Evolutionary conservation across 2,329 filamentous ascomycete species (phyloP), one percentile per base, ranked within the genome.

Genomic region (Mollisiaceae sp.): DNA sequence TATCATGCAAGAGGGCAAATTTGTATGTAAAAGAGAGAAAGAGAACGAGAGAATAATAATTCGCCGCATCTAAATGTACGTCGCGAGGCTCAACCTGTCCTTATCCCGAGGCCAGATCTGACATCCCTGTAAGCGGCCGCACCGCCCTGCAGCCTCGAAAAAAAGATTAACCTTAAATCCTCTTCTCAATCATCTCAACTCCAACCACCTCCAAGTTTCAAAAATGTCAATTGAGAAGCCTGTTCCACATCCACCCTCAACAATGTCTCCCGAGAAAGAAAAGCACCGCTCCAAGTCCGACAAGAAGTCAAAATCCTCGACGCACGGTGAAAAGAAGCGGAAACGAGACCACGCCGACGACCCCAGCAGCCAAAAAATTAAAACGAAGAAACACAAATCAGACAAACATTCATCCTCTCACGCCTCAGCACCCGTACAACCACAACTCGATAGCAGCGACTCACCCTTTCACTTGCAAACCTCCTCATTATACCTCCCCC

Each of bases 391-490:
- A 62, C 75, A 76, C 56, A 76, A 78, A 43, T 77, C 79, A 5
- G 76, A 79, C 35, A 82, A 81, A 60, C 50, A 54, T 32, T 12
- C 15, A 5, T 68, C 59, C 65, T 70, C 65, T 61, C 70, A 61
- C 64, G 61, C 57, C 14, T 35, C 52, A 18, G 15, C 47, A 15
- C 15, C 14, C 18, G 36, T 35, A 43, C 56, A 56, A n/a, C 15
- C 60, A 36, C 60, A 64, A 59, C 43, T 45, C 59, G 15, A 55
- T 56, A 22, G 27, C 27, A 32, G 6, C 27, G 27, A 32, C 27
- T 91, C 90, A 54, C 91, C 94, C 18, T 94, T 97, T 79, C 88
- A 89, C 76, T 86, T 88, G 35, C 90, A 94, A 74, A 93, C 90
- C 24, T 86, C 92, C 50, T 94, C 94, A 1, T 86, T 97, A 72